Evolutionary conservation across 768 basidiomycete genomes (phyloP).

Genomic region (Rickenella mellea): DNA sequence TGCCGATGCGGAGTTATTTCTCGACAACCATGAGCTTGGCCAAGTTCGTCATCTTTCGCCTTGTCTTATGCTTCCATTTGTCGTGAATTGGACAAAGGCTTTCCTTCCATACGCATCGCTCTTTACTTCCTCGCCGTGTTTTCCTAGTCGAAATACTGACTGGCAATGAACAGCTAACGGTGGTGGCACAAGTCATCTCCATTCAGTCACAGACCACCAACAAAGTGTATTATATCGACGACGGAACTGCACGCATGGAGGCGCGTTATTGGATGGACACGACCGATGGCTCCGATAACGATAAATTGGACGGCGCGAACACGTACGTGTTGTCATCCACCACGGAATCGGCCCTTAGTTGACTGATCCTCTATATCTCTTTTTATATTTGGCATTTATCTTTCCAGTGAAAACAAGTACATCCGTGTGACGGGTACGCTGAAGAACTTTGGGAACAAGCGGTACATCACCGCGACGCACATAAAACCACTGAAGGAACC

Average conservation of each 20-base stretch:
- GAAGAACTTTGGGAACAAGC: conserved; percentile 73
- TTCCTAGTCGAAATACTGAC: conserved; percentile 14
- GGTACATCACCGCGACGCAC: conserved; percentile 71
- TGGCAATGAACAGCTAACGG: conserved; percentile 46
- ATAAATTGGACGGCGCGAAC: conserved; percentile 39
- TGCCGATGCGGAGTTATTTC: conserved; percentile 78
- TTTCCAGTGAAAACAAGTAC: conserved; percentile 58
- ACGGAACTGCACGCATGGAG: conserved; percentile 75
- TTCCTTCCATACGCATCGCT: too few species aligned
- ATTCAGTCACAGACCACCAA: conserved; percentile 72
- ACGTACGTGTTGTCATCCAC: conserved; percentile 23
- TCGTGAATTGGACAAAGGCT: neutral
- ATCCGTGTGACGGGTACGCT: conserved; percentile 75
- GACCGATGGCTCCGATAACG: conserved; percentile 42
- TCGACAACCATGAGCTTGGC: conserved; percentile 74
- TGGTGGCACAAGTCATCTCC: conserved; percentile 66
- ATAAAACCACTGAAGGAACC: conserved; percentile 60
- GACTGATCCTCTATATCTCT: neutral
- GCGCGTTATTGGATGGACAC: conserved; percentile 79
- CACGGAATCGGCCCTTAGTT: too few species aligned
- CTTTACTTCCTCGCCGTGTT: neutral
- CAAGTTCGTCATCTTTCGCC: conserved; percentile 41
- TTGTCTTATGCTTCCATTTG: neutral
- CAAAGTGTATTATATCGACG: conserved; percentile 69
- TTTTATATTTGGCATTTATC: neutral